A percentile compares a stretch with the other conserved stretches of the same genome.
Conservation (phyloP, 345 rosid genomes). For the Raphanus raphanistrum region DNA sequence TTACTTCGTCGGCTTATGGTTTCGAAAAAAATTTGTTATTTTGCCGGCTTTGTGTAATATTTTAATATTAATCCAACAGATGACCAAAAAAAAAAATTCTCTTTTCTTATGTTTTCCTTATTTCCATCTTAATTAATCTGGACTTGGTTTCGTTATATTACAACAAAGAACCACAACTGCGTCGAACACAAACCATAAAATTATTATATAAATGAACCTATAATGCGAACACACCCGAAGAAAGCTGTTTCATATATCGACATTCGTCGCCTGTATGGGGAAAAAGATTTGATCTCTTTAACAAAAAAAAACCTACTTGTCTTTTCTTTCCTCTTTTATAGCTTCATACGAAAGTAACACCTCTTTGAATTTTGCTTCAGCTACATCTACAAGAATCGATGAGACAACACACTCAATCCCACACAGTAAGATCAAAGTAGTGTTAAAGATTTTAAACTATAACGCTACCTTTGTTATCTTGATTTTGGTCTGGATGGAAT, state of each 20-base stretch:
- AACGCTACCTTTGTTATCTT: slow-evolving; percentile 74
- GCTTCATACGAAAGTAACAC: slow-evolving; percentile 88
- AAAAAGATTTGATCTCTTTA: background rate
- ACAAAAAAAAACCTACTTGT: slow-evolving; percentile 29
- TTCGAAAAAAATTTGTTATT: too few species aligned
- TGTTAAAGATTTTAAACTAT: background rate
- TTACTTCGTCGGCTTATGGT: too few species aligned
- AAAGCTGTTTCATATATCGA: slow-evolving; percentile 7
- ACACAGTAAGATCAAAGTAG: background rate
- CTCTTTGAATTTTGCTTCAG: slow-evolving; percentile 94
- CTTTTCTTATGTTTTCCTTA: too few species aligned
- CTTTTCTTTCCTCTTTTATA: slow-evolving; percentile 70
- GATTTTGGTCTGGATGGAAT: slow-evolving; percentile 97
- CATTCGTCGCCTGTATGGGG: background rate
- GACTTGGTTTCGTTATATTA: background rate
- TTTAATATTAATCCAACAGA: too few species aligned
- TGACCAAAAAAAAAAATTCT: too few species aligned
- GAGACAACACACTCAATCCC: background rate
- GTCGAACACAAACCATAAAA: background rate
- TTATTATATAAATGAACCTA: slow-evolving; percentile 7
- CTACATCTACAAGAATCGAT: slow-evolving; percentile 57
- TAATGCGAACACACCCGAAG: background rate
- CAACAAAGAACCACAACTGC: background rate
- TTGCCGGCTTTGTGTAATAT: too few species aligned
- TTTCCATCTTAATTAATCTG: background rate